Evolutionary conservation across 2,329 filamentous ascomycete genomes (phyloP).

Genomic region (Aspergillus vadensis): DNA sequence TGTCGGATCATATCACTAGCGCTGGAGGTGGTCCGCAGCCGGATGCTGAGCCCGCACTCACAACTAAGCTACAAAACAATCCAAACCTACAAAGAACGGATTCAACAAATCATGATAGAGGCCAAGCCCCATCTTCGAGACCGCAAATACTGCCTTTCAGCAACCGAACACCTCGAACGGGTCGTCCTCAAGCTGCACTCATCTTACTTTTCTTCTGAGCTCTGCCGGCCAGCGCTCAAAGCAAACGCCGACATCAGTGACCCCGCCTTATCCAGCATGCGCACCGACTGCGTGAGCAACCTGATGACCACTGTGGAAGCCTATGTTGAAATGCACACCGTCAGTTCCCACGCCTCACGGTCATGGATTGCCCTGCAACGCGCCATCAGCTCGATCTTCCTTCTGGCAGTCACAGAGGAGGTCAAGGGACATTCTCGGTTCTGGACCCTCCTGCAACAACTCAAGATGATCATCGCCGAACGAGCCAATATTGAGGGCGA

Average conservation of each 20-base stretch:
- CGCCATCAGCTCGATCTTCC: slow-evolving; percentile 51
- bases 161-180: slow-evolving; percentile 59
- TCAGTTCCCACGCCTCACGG: slow-evolving; percentile 46
- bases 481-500: slow-evolving; percentile 41
- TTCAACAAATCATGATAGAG: slow-evolving; percentile 60
- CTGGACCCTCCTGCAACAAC: slow-evolving; percentile 42
- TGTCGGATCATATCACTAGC: slow-evolving; percentile 56
- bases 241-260: slow-evolving; percentile 49
- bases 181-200: slow-evolving; percentile 63
- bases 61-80: slow-evolving; percentile 58
- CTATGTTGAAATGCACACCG: slow-evolving; percentile 58
- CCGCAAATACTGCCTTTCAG: slow-evolving; percentile 42
- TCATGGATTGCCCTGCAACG: slow-evolving; percentile 52
- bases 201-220: slow-evolving; percentile 64
- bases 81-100: slow-evolving; percentile 58
- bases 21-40: slow-evolving; percentile 61
- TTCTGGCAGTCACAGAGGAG: slow-evolving; percentile 50
- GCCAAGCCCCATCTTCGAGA: slow-evolving; percentile 61
- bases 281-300: slow-evolving; percentile 58
- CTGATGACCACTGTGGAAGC: slow-evolving; percentile 60
- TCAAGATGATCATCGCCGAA: slow-evolving; percentile 49
- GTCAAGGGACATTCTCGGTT: slow-evolving; percentile 45
- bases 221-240: slow-evolving; percentile 63
- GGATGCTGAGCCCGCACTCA: slow-evolving; percentile 56
- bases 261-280: slow-evolving; percentile 43